Evolutionary conservation across 805 yeast species (phyloP).

Genomic region (Barnettozyma siamensis): DNA sequence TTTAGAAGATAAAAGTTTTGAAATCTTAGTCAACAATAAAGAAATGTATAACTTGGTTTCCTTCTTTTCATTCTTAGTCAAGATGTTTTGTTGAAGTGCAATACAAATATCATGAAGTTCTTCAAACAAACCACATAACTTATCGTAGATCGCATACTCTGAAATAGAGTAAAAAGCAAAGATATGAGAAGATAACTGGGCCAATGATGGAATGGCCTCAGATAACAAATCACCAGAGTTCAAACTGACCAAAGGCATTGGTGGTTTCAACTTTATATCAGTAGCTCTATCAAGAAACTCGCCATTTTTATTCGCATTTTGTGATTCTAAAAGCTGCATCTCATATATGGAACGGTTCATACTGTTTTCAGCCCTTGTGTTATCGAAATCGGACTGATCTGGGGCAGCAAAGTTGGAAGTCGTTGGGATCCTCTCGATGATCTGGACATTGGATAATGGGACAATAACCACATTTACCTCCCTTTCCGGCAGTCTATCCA

Average conservation of each 20-base stretch:
- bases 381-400: conserved; percentile 22
- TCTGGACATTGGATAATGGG: conserved; percentile 50
- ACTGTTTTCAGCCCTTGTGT: conserved; percentile 9
- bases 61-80: conserved; percentile 48
- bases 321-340: too few relatives aligned
- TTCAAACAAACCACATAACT: conserved; percentile 46
- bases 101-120: conserved; percentile 55
- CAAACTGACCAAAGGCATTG: conserved; percentile 46
- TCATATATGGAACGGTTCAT: conserved; percentile 32
- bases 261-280: conserved; percentile 38
- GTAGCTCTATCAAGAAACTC: conserved; percentile 19
- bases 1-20: conserved; percentile 52
- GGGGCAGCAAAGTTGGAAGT: conserved; percentile 30
- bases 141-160: conserved; percentile 57
- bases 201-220: conserved; percentile 54
- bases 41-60: conserved; percentile 47
- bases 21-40: conserved; percentile 47
- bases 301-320: conserved; percentile 28
- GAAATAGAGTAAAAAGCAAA: conserved; percentile 68
- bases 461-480: conserved; percentile 50
- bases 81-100: conserved; percentile 42
- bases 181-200: conserved; percentile 55
- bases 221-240: conserved; percentile 40
- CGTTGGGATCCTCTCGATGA: conserved; percentile 38
- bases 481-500: conserved; percentile 58